Conservation (phyloP, 495 filamentous ascomycete genomes). For the Neurospora tetraspora region DNA sequence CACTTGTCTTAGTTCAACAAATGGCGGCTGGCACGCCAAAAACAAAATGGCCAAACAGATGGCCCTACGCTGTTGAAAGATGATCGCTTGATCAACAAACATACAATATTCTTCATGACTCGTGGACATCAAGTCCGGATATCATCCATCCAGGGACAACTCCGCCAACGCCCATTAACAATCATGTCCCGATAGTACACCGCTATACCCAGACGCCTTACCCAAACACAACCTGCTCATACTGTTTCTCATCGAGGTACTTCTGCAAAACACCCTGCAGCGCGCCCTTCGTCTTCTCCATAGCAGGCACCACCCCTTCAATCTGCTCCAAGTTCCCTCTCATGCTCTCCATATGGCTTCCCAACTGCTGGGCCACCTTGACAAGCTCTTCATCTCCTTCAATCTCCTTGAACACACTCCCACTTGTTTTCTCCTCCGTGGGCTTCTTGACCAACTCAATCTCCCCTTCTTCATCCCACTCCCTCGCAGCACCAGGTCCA, state of each 20-base stretch:
- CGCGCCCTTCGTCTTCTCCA: conserved; percentile 34
- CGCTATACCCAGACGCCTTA: conserved; percentile 6
- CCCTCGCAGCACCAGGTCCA: not conserved
- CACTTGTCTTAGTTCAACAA: not conserved
- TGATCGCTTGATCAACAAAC: not conserved
- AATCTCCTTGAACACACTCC: conserved; percentile 24
- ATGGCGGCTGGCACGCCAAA: not conserved
- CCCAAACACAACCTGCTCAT: conserved; percentile 33
- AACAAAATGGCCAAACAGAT: not conserved
- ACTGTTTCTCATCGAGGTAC: conserved; percentile 34
- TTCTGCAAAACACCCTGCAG: conserved; percentile 29
- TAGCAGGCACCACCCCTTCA: conserved; percentile 32
- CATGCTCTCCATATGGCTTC: conserved; percentile 45
- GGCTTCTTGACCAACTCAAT: conserved; percentile 13
- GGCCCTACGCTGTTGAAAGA: not conserved
- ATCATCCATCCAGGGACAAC: not conserved
- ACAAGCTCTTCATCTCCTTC: conserved; percentile 26
- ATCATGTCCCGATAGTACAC: not conserved
- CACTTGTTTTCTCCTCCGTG: conserved; percentile 1
- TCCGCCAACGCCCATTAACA: not conserved
- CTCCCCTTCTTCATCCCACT: not conserved
- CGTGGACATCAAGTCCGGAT: not conserved
- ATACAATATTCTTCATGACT: not conserved
- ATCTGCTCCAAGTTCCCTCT: conserved; percentile 46
- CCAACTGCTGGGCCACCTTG: conserved; percentile 31